Base-by-base conservation (phyloP, 2,329 filamentous ascomycete genomes). In the Ophiocordyceps robertsii region DNA sequence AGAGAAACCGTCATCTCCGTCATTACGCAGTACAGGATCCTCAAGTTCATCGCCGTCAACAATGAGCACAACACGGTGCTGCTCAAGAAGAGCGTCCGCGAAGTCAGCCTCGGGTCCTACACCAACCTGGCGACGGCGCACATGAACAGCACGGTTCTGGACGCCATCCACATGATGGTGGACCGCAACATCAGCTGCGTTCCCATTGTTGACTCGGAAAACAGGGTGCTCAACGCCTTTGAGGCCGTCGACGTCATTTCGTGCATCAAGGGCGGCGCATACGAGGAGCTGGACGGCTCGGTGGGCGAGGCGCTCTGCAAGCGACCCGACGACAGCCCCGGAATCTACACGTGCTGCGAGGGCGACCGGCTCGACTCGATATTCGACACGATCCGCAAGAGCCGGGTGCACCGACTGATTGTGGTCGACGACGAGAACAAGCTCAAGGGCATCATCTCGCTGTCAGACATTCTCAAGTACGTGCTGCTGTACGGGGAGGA, bases 31-130 rank as follows among this genome's bases (percentile, higher is more conserved):
- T 98, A 98, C 64, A 84, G 93, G 45, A 96, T 98, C 53, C 76
- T 98, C 49, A 98, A 98, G 61, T 98, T 98, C 61, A 93, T 98
- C 47, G 89, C 92, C 11, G 90, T 98, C 63, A 98, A 98, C 63
- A 77, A 76, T 53, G 77, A 81, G 55, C 80, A 82, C 53, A 84
- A 94, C 58, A 95, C 90, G 5, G 82, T 93, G 53, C 76, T 88
- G 57, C 67, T 98, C 47, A 85, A 86, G 58, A 95, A 94, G 65
- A 82, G 87, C 10, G 71, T 98, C 44, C 77, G 78, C 46, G 88
- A 95, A 48, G 75, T 96, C 43, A 77, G 79, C 24, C 71, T 98
- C 9, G 93, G 92, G 41, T 90, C 87, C 2, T 96, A 95, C 60
- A 68, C 72, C 19, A 74, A 86, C 51, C 67, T 98, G 43, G 78